phyloP scores from a whole-genome alignment of 371 early-diverging fungal genomes.

The Haplosporangium sp. region DNA sequence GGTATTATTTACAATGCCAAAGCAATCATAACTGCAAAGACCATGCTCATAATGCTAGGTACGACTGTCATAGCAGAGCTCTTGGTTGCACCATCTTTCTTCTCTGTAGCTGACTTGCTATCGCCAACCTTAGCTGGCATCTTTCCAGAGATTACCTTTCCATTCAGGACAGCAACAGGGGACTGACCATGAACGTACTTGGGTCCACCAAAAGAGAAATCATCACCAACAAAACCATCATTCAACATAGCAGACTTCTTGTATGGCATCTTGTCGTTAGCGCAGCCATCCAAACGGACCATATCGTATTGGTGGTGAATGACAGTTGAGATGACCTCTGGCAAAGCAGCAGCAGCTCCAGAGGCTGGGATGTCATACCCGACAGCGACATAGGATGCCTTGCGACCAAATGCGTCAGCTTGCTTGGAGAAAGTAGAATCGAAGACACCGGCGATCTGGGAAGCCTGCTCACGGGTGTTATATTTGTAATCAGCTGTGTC shows the following conservation, averaged over 20 bases:
- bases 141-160: constrained; percentile 40
- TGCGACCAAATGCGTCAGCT: constrained; percentile 65
- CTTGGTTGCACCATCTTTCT: neutral
- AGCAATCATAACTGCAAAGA: neutral
- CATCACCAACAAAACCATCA: constrained; percentile 60
- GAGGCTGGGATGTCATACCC: constrained; percentile 71
- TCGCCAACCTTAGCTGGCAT: constrained; percentile 35
- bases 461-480: constrained; percentile 53
- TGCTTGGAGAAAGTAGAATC: constrained; percentile 61
- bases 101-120: neutral
- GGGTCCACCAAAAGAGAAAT: constrained; percentile 62
- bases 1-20: constrained; percentile 13
- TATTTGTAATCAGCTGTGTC: constrained; percentile 67
- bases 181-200: constrained; percentile 66
- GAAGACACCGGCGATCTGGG: constrained; percentile 59
- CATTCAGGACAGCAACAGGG: constrained; percentile 47
- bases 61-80: neutral
- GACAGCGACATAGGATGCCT: constrained; percentile 64
- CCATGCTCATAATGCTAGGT: constrained; percentile 8
- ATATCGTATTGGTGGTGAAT: constrained; percentile 64
- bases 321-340: constrained; percentile 60
- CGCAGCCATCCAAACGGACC: constrained; percentile 70
- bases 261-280: constrained; percentile 64
- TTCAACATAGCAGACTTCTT: constrained; percentile 54
- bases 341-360: constrained; percentile 62